Evolutionary conservation across 306 rosid genomes (phyloP), one percentile per base, ranked within the genome.

Genomic region (Dicorynia guianensis): DNA sequence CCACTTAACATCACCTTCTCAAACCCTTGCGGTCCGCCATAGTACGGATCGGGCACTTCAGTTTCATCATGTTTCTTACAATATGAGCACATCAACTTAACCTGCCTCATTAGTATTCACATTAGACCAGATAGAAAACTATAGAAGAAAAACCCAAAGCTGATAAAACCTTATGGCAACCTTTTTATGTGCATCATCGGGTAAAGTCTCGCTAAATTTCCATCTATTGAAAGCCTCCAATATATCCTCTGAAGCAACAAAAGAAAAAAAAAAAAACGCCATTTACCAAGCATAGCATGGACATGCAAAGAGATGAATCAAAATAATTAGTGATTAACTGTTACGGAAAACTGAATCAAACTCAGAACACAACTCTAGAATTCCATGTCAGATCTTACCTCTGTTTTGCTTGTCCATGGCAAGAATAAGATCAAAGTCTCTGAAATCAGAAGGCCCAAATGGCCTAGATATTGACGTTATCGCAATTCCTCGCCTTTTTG

Each of bases 21-120:
- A 77, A 94, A 94, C 67, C 97, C 96, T 67, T 92, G 91, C 5
- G 85, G 82, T 52, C 97, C 97, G 12, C 97, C 98, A 77, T 84
- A 92, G 77, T 92, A 94, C 59, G 98, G 98, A 83, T 94, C 98
- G 0, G 98, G 98, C 39, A 92, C 96, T 85, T 94, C 97, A 65
- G 87, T 86, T 87, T 90, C 93, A 59, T 87, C 81, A 4, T 89
- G 96, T 75, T 78, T 82, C 79, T 82, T 88, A 69, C 98, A 94
- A 77, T 87, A 94, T 7, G 97, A 92, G 78, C 95, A 94, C 95
- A 94, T 90, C 81, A 94, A 86, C 74, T 87, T 92, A 63, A 94
- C 93, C 98, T 90, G 85, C 79, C 78, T 19, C 65, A 69, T 43
- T 66, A 60, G 53, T 18, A 71, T 18, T 63, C 54, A 42, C 13